Evolutionary conservation across 2,329 filamentous ascomycete species (phyloP), one percentile per base, ranked within the genome.

Genomic region (Camillea tinctor): DNA sequence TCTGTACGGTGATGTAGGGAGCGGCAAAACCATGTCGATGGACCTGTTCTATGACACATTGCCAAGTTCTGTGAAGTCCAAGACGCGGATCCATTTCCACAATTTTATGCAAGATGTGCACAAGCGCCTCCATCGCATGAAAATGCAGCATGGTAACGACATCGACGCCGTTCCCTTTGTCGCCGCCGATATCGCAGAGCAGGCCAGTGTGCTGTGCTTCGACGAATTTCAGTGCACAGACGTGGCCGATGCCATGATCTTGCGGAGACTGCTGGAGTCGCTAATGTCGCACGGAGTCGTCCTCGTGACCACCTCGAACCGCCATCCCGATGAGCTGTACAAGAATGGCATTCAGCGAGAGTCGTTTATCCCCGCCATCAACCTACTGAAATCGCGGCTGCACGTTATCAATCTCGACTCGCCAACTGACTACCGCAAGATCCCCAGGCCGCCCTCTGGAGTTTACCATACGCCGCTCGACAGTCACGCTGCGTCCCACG

Each of bases 71-170:
- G 93, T 98, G 65, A 84, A 82, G 59, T 86, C 87, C 30, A 97
- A 97, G 79, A 96, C 89, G 52, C 85, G 95, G 53, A 97, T 99
- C 71, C 95, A 99, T 79, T 99, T 99, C 77, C 93, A 98, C 80
- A 97, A 97, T 75, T 99, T 99, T 80, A 99, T 99, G 95, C 95
- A 98, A 76, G 91, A 96, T 75, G 90, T 98, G 54, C 95, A 99
- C 78, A 92, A 89, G 75, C 85, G 94, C 62, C 80, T 98, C 69
- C 95, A 98, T 79, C 87, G 87, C 72, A 88, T 96, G 77, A 97
- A 97, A 80, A 89, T 95, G 84, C 80, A 88, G 69, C 86, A 96
- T 74, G 95, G 95, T 26, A 93, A 88, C 72, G 93, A 97, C 68
- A 84, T 97, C 48, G 95, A 99, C 75, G 92, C 87, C 0, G 85